Percentiles rank a stretch among this genome's conserved stretches.
These are phyloP conservation scores for Verticillium nonalfalfae DNA, from an alignment of 2,329 filamentous ascomycete genomes.

Conservation along the genomic window DNA sequence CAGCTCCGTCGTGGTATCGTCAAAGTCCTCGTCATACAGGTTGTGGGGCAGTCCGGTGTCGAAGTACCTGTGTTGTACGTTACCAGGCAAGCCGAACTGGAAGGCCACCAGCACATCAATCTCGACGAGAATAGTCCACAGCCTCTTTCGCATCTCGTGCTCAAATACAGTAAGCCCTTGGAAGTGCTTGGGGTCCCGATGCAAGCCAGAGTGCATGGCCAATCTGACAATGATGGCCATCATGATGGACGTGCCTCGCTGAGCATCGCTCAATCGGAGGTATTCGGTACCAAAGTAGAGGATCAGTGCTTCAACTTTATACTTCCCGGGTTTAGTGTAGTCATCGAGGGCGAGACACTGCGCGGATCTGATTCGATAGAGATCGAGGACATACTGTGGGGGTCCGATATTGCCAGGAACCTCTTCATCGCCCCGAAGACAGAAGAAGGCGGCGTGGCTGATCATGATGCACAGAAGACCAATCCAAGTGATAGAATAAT, in stretches of 20 bases:
- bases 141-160: conserved; percentile 37
- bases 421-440: conserved; percentile 12
- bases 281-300: conserved; percentile 9
- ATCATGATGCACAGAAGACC: conserved; percentile 24
- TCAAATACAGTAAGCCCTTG: conserved; percentile 28
- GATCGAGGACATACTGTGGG: conserved; percentile 12
- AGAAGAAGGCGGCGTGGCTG: conserved; percentile 19
- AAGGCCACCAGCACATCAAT: conserved; percentile 34
- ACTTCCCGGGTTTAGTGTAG: conserved; percentile 17
- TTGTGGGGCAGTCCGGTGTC: conserved; percentile 37
- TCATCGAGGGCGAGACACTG: conserved; percentile 22
- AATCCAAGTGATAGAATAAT: conserved; percentile 17
- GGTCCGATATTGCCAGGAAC: conserved; percentile 13
- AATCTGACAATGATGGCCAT: conserved; percentile 25
- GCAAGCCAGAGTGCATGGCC: conserved; percentile 33
- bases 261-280: neutral
- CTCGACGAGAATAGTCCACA: conserved; percentile 32
- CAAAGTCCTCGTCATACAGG: conserved; percentile 35
- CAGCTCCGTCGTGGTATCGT: conserved; percentile 21
- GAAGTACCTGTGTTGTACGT: conserved; percentile 29
- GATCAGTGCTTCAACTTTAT: conserved; percentile 5
- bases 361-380: conserved; percentile 16
- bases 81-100: conserved; percentile 37
- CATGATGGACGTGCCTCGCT: conserved; percentile 18
- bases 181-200: conserved; percentile 36